Evolutionary conservation across 495 filamentous ascomycete genomes (phyloP), one percentile per base, ranked within the genome.

Genomic region (Geopyxis carbonaria): DNA sequence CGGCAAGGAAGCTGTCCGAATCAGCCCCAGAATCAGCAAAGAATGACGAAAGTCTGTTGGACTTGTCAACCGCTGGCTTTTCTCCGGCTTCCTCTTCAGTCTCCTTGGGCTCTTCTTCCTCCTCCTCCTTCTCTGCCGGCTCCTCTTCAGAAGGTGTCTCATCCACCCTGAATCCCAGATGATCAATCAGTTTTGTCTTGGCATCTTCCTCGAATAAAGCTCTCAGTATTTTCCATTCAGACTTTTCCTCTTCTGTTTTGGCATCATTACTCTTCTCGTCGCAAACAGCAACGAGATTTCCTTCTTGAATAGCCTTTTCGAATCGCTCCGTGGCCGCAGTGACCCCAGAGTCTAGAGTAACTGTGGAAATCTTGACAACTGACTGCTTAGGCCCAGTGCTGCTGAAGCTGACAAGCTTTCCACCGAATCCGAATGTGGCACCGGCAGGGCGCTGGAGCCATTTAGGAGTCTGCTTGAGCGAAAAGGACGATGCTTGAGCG

Each of bases 391-490:
- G 51, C 42, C 76, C 65, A 37, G 59, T 57, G 32, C 64, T 58
- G 28, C 69, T 69, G 47, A 95, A 77, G 32, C 72, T 80, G 15
- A 94, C 71, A 1, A 99, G 65, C 61, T 93, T 89, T 22, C 89
- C 89, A 35, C 89, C 89, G 58, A 94, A 99, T 3, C 86, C 89
- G 61, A 99, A 99, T 0, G 86, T 81, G 15, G 77, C 87, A 45
- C 81, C 78, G 38, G 75, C 75, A 6, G 91, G 85, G 23, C 77
- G 67, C 59, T 92, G 76, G 14, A 92, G 61, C 89, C 89, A 99
- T 46, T 76, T 83, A 4, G 89, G 89, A 3, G 89, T 73, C 51
- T 89, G 81, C 13, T 73, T 62, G 19, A 99, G 67, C 6, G 81
- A 78, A 61, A 95, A 95, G 10, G 75, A 78, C 19, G 79, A 77